phyloP scores from a whole-genome alignment of 1,139 yeast genomes.

The Yamadazyma sp. region DNA sequence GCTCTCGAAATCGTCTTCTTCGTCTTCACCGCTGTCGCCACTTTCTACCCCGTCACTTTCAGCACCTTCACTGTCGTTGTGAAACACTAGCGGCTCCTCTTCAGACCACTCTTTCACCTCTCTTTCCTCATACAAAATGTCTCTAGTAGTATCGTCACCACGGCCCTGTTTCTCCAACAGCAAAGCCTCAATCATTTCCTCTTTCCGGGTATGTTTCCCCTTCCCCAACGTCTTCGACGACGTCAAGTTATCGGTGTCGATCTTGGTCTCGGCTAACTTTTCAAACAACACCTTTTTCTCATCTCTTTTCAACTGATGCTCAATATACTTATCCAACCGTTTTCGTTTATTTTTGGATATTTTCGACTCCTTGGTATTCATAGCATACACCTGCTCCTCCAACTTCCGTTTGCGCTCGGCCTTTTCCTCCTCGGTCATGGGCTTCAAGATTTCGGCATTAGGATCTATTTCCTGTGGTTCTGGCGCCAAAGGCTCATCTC shows the following conservation, averaged over 20 bases:
- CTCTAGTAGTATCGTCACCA: constrained; percentile 61
- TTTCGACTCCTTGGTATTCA: constrained; percentile 62
- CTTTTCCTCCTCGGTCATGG: constrained; percentile 57
- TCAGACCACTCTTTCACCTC: constrained; percentile 66
- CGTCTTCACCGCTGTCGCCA: constrained; percentile 9
- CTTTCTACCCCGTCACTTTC: constrained; percentile 2
- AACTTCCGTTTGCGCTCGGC: constrained; percentile 64
- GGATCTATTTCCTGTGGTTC: constrained; percentile 34
- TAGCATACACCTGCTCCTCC: constrained; percentile 53
- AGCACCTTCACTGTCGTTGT: constrained; percentile 15
- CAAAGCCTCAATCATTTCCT: constrained; percentile 73
- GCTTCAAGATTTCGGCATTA: constrained; percentile 59
- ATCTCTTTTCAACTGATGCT: constrained; percentile 85
- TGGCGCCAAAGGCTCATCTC: constrained; percentile 10
- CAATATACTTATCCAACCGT: constrained; percentile 73
- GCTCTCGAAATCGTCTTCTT: constrained; percentile 12
- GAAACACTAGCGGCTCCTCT: constrained; percentile 20
- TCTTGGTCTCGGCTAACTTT: constrained; percentile 67
- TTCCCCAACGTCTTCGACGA: constrained; percentile 78
- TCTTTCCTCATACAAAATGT: constrained; percentile 68
- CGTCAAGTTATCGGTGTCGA: constrained; percentile 68
- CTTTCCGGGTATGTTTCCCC: constrained; percentile 71
- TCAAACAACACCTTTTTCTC: constrained; percentile 78
- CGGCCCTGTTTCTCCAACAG: constrained; percentile 73
- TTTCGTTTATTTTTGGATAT: constrained; percentile 74